A percentile compares a stretch with the other conserved stretches of the same genome.
These are phyloP conservation scores for Anethum foeniculum DNA, from an alignment of 140 eudicot species.

Conservation along the genomic window DNA sequence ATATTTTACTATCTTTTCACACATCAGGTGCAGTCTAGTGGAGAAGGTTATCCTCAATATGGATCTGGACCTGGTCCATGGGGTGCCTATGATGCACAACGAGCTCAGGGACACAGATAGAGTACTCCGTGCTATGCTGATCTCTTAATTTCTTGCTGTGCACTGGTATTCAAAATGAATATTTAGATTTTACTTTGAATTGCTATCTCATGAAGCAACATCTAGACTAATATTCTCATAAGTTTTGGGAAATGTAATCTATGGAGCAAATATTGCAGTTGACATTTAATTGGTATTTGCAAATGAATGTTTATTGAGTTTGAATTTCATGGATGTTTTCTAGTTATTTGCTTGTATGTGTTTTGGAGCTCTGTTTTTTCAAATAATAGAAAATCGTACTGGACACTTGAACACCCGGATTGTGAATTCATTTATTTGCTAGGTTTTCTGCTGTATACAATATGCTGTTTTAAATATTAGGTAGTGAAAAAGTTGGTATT, in stretches of 20 bases:
- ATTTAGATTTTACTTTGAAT: slow-evolving; percentile 36
- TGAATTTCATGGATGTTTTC: neutral
- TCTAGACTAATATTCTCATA: slow-evolving; percentile 26
- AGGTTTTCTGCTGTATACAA: neutral
- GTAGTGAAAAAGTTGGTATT: neutral
- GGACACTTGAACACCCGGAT: slow-evolving; percentile 1
- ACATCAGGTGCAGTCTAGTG: slow-evolving; percentile 59
- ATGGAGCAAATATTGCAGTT: slow-evolving; percentile 24
- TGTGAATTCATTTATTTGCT: neutral
- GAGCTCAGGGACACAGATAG: slow-evolving; percentile 80
- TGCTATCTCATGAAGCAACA: slow-evolving; percentile 28
- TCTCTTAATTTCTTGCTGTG: slow-evolving; percentile 21
- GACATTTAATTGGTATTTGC: slow-evolving; percentile 21
- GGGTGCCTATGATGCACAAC: slow-evolving; percentile 73
- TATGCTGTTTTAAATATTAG: neutral
- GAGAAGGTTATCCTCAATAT: slow-evolving; percentile 78
- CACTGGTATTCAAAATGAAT: slow-evolving; percentile 38
- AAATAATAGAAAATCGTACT: neutral
- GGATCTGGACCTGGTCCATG: slow-evolving; percentile 83
- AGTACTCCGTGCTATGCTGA: slow-evolving; percentile 26
- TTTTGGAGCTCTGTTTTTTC: slow-evolving; percentile 1
- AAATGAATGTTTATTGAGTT: slow-evolving; percentile 10
- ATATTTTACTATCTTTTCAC: slow-evolving; percentile 4
- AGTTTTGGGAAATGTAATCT: slow-evolving; percentile 22
- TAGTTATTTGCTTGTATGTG: neutral